phyloP scores from a whole-genome alignment of 495 filamentous ascomycete species.

The Xylaria intraflava region DNA sequence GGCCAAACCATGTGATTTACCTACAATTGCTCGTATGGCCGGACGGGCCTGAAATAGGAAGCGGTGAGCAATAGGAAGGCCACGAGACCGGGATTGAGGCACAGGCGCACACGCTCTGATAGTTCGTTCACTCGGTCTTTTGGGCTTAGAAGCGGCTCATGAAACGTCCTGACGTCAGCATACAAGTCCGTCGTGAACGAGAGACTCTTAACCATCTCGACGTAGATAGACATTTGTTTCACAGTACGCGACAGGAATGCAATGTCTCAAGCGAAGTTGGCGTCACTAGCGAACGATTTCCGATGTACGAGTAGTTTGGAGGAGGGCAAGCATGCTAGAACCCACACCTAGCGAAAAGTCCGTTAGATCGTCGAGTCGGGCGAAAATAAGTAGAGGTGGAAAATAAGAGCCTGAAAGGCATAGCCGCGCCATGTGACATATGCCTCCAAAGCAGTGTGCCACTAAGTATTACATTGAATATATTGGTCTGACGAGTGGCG shows the following conservation, averaged over 20 bases:
- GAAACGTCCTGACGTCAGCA: not conserved
- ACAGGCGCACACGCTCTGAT: too few species aligned
- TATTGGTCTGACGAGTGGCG: not conserved
- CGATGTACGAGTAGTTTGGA: not conserved
- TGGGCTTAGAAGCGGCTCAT: slow-evolving; percentile 1
- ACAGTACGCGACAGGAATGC: slow-evolving; percentile 1
- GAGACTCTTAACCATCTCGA: not conserved
- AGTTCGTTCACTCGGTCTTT: not conserved
- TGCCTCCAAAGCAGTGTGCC: not conserved
- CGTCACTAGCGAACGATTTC: not conserved
- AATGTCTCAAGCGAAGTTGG: not conserved
- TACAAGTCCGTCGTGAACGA: not conserved
- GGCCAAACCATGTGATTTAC: not conserved
- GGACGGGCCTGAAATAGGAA: not conserved
- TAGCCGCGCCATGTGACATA: not conserved
- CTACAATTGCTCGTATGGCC: not conserved
- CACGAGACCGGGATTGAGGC: not conserved
- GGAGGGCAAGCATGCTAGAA: not conserved
- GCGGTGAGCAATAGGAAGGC: slow-evolving; percentile 1
- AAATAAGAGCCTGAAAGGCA: not conserved
- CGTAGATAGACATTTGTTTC: not conserved
- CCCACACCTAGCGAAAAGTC: not conserved
- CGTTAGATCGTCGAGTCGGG: not conserved
- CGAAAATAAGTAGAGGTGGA: not conserved
- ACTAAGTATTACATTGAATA: too few species aligned